A percentile compares a stretch with the other conserved stretches of the same genome.
These are phyloP conservation scores for Crucihimalaya himalaica DNA, from an alignment of 345 rosid species.

Conservation along the genomic window DNA sequence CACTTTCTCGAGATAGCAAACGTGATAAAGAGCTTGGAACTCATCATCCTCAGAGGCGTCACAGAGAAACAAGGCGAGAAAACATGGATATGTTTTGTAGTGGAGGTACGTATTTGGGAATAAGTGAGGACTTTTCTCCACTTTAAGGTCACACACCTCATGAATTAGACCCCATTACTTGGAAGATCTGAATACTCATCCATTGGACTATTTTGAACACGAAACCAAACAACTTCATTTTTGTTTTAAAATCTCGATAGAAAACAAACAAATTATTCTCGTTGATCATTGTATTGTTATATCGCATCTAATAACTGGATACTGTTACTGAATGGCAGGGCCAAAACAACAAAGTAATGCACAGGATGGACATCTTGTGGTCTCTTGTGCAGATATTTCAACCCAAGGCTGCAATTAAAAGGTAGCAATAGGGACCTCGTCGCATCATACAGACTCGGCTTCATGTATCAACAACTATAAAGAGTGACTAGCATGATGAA, in stretches of 20 bases:
- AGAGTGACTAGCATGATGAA: background rate
- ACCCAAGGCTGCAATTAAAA: constrained; percentile 21
- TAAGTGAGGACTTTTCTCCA: background rate
- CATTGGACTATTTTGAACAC: background rate
- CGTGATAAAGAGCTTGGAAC: constrained; percentile 78
- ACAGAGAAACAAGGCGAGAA: constrained; percentile 77
- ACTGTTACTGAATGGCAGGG: constrained; percentile 11
- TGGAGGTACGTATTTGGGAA: constrained; percentile 60
- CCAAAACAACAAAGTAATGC: constrained; percentile 14
- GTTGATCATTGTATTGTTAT: background rate
- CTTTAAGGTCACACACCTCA: background rate
- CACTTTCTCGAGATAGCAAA: constrained; percentile 97
- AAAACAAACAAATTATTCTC: background rate
- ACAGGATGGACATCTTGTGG: constrained; percentile 19
- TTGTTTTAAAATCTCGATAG: background rate
- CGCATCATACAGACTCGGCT: background rate
- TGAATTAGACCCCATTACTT: background rate
- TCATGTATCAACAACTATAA: background rate
- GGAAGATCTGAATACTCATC: background rate
- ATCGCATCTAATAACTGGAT: background rate
- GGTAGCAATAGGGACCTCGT: background rate
- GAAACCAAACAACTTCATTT: background rate
- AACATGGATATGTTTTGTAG: constrained; percentile 85
- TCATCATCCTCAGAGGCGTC: constrained; percentile 82
- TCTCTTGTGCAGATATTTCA: constrained; percentile 24